Conservation (phyloP, 352 stramenopile species). For the Pythium graminicola region DNA sequence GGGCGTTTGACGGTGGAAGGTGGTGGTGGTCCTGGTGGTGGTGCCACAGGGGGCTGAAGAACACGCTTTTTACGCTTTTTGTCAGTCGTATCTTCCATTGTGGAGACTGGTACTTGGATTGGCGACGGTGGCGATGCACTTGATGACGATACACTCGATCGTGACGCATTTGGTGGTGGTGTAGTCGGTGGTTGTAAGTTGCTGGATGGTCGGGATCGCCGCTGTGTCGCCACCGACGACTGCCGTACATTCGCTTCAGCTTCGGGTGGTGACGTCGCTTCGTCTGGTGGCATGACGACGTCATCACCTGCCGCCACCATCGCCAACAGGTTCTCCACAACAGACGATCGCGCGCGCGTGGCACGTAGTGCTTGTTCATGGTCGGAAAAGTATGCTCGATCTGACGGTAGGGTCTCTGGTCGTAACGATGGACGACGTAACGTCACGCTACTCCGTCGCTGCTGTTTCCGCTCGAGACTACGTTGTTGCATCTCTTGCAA, state of each 20-base stretch:
- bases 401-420: neutral
- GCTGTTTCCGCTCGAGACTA: conserved; percentile 26
- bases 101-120: neutral
- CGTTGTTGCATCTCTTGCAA: conserved; percentile 47
- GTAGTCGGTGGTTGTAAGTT: conserved; percentile 1
- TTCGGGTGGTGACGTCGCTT: neutral
- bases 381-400: conserved; percentile 20
- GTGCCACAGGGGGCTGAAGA: conserved; percentile 8
- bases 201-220: neutral
- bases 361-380: conserved; percentile 3
- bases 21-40: neutral
- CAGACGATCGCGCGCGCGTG: conserved; percentile 6
- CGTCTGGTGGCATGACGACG: neutral
- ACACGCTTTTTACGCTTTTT: conserved; percentile 9
- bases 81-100: neutral
- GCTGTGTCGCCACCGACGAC: neutral
- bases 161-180: conserved; percentile 1
- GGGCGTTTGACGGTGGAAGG: neutral
- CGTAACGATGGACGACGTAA: conserved; percentile 7
- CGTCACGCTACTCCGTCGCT: conserved; percentile 27
- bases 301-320: conserved; percentile 13
- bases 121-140: neutral
- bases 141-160: no score
- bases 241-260: neutral
- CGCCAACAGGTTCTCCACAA: conserved; percentile 17